phyloP scores from a whole-genome alignment of 2,329 filamentous ascomycete species.

The Sclerotinia subarctica region DNA sequence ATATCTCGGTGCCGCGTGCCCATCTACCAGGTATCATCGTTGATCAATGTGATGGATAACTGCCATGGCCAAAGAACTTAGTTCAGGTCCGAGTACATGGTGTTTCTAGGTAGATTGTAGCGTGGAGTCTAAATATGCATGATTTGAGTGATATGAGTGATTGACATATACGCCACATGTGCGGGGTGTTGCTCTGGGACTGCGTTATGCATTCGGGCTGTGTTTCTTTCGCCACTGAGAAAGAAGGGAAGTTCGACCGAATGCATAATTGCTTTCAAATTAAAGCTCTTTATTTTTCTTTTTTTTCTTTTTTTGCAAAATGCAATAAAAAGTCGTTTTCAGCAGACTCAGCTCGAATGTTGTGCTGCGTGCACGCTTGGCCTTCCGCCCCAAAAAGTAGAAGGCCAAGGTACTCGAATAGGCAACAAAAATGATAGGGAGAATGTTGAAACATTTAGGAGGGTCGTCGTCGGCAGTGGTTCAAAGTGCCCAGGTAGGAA shows the following conservation, averaged over 20 bases:
- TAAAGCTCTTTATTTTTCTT: too few relatives aligned
- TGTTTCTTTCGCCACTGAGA: neutral
- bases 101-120: neutral
- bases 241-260: neutral
- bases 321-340: neutral
- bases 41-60: neutral
- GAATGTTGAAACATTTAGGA: neutral
- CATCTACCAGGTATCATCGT: neutral
- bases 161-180: neutral
- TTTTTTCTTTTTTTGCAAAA: neutral
- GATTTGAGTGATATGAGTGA: neutral
- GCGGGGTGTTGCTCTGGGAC: neutral
- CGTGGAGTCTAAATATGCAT: neutral
- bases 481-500: neutral
- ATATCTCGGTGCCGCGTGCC: neutral
- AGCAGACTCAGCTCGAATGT: neutral
- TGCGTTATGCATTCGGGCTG: constrained; percentile 1
- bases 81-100: neutral
- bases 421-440: neutral
- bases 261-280: neutral
- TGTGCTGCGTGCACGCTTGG: neutral
- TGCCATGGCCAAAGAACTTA: neutral
- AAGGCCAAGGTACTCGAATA: neutral
- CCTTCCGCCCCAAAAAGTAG: neutral
- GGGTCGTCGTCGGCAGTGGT: neutral